Evolutionary conservation across 345 rosid genomes (phyloP).

Genomic region (Durio zibethinus): DNA sequence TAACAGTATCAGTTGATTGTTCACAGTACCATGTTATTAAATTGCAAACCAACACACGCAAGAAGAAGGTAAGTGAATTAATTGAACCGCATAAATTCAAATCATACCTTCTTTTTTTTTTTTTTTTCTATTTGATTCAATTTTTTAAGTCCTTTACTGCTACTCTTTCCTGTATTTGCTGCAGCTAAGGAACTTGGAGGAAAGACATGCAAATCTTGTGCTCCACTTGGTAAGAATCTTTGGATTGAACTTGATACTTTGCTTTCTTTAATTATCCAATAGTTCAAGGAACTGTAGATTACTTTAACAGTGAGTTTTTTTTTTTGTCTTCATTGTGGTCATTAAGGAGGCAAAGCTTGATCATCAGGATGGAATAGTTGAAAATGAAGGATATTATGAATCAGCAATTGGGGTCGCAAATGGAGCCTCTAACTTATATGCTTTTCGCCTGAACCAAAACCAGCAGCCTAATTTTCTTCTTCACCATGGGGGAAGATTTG

Average conservation of each 20-base stretch:
- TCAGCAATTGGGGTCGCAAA: constrained; percentile 30
- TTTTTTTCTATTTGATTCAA: not conserved
- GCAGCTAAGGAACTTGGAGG: constrained; percentile 42
- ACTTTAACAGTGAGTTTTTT: not conserved
- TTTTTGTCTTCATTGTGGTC: not conserved
- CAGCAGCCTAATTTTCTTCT: constrained; percentile 14
- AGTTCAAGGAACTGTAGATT: not conserved
- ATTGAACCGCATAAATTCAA: not conserved
- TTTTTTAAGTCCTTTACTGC: not conserved
- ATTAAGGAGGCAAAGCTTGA: constrained; percentile 38
- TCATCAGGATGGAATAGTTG: constrained; percentile 33
- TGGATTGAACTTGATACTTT: not conserved
- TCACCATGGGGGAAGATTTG: constrained; percentile 29
- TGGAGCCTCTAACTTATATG: constrained; percentile 32
- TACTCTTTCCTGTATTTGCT: not conserved
- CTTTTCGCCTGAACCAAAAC: constrained; percentile 35
- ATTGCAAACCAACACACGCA: constrained; percentile 41
- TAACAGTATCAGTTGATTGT: constrained; percentile 1
- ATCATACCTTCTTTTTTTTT: not conserved
- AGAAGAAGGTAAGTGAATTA: constrained; percentile 47
- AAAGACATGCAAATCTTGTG: constrained; percentile 38
- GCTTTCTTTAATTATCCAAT: not conserved
- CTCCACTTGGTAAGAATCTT: constrained; percentile 32
- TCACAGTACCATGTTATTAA: constrained; percentile 46
- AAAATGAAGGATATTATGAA: constrained; percentile 36